These are phyloP conservation scores for Pinus taeda DNA, from an alignment of 75 land plant species.

Conservation along the genomic window DNA sequence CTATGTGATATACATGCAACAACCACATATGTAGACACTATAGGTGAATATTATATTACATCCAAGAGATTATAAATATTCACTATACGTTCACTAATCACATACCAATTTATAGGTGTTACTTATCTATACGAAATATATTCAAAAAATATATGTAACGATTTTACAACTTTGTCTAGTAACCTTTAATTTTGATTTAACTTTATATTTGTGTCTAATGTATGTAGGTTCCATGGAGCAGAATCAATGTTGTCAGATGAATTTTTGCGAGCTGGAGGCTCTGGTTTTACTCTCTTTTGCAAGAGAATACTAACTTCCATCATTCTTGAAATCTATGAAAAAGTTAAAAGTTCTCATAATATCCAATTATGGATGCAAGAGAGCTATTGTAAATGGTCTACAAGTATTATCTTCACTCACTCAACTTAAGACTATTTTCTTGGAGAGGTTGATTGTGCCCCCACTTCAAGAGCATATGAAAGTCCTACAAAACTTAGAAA, in stretches of 20 bases:
- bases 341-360: slow-evolving; percentile 41
- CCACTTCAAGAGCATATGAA: slow-evolving; percentile 12
- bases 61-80: no score
- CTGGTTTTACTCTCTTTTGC: slow-evolving; percentile 44
- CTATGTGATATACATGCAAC: no score
- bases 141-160: no score
- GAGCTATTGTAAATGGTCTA: slow-evolving; percentile 26
- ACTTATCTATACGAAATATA: no score
- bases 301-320: slow-evolving; percentile 38
- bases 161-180: no score
- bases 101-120: no score
- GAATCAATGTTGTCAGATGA: slow-evolving; percentile 44
- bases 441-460: slow-evolving; percentile 41
- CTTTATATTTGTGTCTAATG: background rate
- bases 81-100: no score
- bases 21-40: no score
- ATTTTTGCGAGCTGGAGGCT: slow-evolving; percentile 52
- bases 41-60: no score
- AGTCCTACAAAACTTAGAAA: slow-evolving; percentile 23
- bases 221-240: slow-evolving; percentile 51
- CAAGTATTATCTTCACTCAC: slow-evolving; percentile 25
- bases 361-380: slow-evolving; percentile 23
- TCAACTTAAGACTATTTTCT: slow-evolving; percentile 43
- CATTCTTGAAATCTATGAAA: slow-evolving; percentile 40
- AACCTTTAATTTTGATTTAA: background rate